These are phyloP conservation scores for Dryas octopetala DNA, from an alignment of 306 rosid genomes.

Conservation along the genomic window DNA sequence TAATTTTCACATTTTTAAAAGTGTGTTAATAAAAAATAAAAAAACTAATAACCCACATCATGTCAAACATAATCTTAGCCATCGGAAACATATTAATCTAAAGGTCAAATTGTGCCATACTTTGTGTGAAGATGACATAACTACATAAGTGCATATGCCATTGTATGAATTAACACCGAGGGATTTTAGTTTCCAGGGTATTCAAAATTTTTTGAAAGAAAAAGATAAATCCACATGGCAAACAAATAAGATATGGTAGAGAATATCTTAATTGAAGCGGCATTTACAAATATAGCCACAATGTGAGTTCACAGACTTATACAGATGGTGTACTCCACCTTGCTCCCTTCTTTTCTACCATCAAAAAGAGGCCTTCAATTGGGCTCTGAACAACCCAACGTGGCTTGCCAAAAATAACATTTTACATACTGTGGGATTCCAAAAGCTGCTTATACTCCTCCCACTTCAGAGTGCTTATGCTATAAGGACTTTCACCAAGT, in stretches of 20 bases:
- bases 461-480: conserved; percentile 50
- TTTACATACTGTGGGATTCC: conserved; percentile 55
- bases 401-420: conserved; percentile 39
- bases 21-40: too few relatives aligned
- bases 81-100: too few relatives aligned
- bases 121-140: background rate
- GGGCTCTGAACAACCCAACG: conserved; percentile 31
- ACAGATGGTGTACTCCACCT: conserved; percentile 19
- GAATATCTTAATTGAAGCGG: conserved; percentile 1
- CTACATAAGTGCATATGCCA: background rate
- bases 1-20: too few relatives aligned
- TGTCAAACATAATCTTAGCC: too few relatives aligned
- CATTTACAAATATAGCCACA: conserved; percentile 29
- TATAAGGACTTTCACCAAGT: conserved; percentile 41
- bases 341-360: conserved; percentile 38
- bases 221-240: background rate
- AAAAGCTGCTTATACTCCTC: conserved; percentile 36
- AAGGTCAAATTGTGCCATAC: too few relatives aligned
- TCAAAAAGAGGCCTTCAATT: background rate
- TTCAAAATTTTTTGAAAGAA: background rate
- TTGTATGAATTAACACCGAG: background rate
- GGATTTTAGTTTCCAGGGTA: background rate
- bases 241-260: background rate
- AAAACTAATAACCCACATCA: too few relatives aligned
- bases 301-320: conserved; percentile 20